These are phyloP conservation scores for Torulaspora microellipsoides DNA, from an alignment of 805 yeast genomes.

Conservation along the genomic window DNA sequence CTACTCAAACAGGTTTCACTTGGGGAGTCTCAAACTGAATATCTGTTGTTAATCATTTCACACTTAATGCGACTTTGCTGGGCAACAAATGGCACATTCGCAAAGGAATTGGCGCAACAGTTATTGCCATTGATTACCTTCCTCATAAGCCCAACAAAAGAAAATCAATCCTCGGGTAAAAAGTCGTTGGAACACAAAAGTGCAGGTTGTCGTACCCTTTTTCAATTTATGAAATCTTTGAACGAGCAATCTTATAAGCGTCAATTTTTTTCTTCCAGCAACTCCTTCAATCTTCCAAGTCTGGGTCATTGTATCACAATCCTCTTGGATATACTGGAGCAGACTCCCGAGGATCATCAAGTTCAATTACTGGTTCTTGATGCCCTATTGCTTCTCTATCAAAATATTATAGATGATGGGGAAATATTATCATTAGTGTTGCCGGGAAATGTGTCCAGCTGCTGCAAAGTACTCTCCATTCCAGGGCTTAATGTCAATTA, in stretches of 20 bases:
- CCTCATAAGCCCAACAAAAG: slow-evolving; percentile 36
- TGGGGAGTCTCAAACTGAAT: slow-evolving; percentile 44
- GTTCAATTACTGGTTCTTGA: slow-evolving; percentile 35
- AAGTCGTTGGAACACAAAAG: slow-evolving; percentile 37
- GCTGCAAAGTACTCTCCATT: slow-evolving; percentile 37
- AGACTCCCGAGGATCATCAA: slow-evolving; percentile 23
- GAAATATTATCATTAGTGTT: slow-evolving; percentile 45
- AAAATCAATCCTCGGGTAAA: slow-evolving; percentile 15
- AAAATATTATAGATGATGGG: slow-evolving; percentile 39
- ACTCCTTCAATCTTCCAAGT: slow-evolving; percentile 37
- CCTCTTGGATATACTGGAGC: slow-evolving; percentile 35
- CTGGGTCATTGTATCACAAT: slow-evolving; percentile 47
- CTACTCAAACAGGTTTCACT: slow-evolving; percentile 47
- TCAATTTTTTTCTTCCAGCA: slow-evolving; percentile 16
- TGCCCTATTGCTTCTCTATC: slow-evolving; percentile 36
- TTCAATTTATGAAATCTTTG: slow-evolving; percentile 33
- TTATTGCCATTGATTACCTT: slow-evolving; percentile 44
- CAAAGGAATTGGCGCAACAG: slow-evolving; percentile 40
- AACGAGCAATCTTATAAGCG: slow-evolving; percentile 25
- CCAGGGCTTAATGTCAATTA: slow-evolving; percentile 37
- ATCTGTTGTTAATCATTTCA: slow-evolving; percentile 42
- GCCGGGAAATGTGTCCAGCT: slow-evolving; percentile 48
- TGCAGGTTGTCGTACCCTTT: slow-evolving; percentile 36
- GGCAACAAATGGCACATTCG: slow-evolving; percentile 38
- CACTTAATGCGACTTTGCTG: slow-evolving; percentile 46